phyloP scores from a whole-genome alignment of 768 basidiomycete species.

The Collybia nuda region DNA sequence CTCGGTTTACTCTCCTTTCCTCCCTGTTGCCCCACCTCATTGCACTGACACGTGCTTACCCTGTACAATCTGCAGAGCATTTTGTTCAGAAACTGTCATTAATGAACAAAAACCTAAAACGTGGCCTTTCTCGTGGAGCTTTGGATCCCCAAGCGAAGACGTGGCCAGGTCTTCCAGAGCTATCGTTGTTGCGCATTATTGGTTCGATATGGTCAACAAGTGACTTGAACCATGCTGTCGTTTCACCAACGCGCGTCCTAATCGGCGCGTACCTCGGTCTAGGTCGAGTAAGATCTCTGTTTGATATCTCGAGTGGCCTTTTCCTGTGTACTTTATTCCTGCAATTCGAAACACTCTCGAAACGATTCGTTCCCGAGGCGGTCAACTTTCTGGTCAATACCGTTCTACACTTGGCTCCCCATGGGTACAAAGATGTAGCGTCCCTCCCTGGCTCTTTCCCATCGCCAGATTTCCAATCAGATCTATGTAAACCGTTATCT shows the following conservation, averaged over 20 bases:
- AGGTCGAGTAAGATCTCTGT: constrained; percentile 69
- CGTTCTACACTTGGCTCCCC: constrained; percentile 73
- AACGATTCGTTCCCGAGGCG: constrained; percentile 87
- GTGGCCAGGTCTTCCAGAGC: constrained; percentile 85
- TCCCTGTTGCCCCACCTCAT: constrained; percentile 76
- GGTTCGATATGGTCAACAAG: constrained; percentile 91
- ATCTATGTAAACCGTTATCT: constrained; percentile 36
- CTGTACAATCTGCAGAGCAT: constrained; percentile 72
- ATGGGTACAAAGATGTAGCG: constrained; percentile 39
- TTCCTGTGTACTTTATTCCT: constrained; percentile 85
- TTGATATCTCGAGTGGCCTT: constrained; percentile 81
- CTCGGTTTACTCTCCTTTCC: constrained; percentile 60
- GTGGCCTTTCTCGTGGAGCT: constrained; percentile 74
- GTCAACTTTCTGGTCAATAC: constrained; percentile 77
- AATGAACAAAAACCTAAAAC: constrained; percentile 93
- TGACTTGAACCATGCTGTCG: constrained; percentile 88
- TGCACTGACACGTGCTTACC: constrained; percentile 78
- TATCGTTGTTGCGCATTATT: constrained; percentile 76
- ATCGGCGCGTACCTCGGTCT: constrained; percentile 92
- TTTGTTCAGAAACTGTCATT: constrained; percentile 81
- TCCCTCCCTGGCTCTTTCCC: constrained; percentile 72
- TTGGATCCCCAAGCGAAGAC: constrained; percentile 65
- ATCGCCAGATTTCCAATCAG: constrained; percentile 64
- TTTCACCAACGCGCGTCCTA: constrained; percentile 82
- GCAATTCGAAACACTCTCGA: constrained; percentile 84